Conservation (phyloP, 176 grass and related monocot species). For the Alopecurus myosuroides region DNA sequence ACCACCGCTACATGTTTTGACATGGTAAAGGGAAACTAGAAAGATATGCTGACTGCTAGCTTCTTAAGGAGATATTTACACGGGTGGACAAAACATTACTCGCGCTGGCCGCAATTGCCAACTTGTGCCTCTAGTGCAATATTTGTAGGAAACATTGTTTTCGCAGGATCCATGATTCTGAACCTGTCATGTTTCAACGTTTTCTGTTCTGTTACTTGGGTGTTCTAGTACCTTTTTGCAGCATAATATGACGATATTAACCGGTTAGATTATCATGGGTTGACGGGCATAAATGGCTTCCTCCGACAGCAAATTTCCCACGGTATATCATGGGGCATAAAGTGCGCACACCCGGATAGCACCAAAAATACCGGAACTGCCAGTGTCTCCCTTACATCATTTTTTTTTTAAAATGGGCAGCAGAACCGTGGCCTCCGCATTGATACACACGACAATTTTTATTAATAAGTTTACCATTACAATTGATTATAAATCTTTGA, state of each 20-base stretch:
- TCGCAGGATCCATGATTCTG: background rate
- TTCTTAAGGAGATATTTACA: slow-evolving; percentile 27
- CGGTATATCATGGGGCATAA: background rate
- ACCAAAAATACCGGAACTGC: too few species aligned
- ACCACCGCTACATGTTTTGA: slow-evolving; percentile 31
- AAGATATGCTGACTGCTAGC: slow-evolving; percentile 18
- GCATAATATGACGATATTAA: background rate
- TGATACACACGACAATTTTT: too few species aligned
- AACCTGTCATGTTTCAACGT: background rate
- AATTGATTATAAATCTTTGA: too few species aligned
- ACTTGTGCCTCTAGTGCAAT: slow-evolving; percentile 13
- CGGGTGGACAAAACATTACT: slow-evolving; percentile 19
- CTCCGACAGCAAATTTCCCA: background rate
- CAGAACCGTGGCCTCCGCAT: too few species aligned
- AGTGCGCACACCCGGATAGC: background rate
- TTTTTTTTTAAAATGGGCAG: too few species aligned
- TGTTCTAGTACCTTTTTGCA: background rate
- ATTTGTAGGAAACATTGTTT: background rate
- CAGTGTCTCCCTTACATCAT: too few species aligned
- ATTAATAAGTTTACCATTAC: too few species aligned
- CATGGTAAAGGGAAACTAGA: slow-evolving; percentile 31
- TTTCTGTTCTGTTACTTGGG: background rate
- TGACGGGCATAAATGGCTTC: slow-evolving; percentile 4
- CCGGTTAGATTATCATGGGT: background rate
- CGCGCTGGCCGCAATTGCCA: background rate